Evolutionary conservation across 2,329 filamentous ascomycete species (phyloP).

Genomic region (Colletotrichum lentis): DNA sequence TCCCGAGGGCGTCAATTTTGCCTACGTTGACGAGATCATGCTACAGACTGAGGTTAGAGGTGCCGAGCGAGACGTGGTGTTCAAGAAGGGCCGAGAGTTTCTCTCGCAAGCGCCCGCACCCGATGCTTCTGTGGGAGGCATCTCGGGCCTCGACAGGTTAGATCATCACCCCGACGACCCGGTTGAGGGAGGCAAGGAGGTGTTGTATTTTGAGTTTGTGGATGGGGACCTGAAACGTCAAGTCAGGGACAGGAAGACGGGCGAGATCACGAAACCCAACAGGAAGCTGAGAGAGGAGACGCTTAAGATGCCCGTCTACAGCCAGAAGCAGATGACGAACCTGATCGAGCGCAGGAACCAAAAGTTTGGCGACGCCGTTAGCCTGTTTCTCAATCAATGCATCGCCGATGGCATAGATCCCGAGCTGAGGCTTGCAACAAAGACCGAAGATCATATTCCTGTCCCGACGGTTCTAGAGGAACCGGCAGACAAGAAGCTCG

Average conservation of each 20-base stretch:
- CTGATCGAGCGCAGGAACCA: conserved; percentile 89
- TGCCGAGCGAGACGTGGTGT: conserved; percentile 69
- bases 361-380: conserved; percentile 82
- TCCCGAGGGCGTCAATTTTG: conserved; percentile 81
- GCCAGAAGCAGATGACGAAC: conserved; percentile 88
- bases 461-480: conserved; percentile 57
- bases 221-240: conserved; percentile 90
- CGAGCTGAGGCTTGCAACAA: conserved; percentile 67
- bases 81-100: conserved; percentile 65
- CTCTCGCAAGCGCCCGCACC: conserved; percentile 58
- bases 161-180: conserved; percentile 44
- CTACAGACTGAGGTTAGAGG: conserved; percentile 82
- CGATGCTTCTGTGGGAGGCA: conserved; percentile 65
- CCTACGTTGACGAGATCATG: conserved; percentile 85
- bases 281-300: conserved; percentile 78
- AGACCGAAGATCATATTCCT: conserved; percentile 70
- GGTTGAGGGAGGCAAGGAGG: conserved; percentile 62
- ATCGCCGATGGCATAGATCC: conserved; percentile 71
- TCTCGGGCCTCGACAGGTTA: conserved; percentile 59
- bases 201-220: conserved; percentile 90
- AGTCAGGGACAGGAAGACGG: conserved; percentile 75
- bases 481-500: conserved; percentile 46
- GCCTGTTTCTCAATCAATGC: conserved; percentile 79
- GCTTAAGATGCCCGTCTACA: conserved; percentile 89
- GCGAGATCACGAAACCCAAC: conserved; percentile 72